phyloP scores from a whole-genome alignment of 345 rosid genomes.

The Arabis hirsuta region DNA sequence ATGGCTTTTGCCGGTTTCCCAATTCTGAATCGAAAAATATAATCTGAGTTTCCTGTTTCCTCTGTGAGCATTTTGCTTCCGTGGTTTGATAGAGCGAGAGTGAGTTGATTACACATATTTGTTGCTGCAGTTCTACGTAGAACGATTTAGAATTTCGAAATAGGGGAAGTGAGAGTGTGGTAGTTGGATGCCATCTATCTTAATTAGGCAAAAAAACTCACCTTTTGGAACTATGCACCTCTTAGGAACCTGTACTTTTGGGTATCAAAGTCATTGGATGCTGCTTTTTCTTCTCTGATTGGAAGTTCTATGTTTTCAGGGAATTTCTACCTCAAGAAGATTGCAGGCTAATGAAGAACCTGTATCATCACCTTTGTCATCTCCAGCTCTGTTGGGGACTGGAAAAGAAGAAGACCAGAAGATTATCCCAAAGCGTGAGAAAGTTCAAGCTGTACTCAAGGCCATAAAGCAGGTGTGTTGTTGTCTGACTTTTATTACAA shows the following conservation, averaged over 20 bases:
- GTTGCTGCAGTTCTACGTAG: not conserved
- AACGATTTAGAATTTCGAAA: not conserved
- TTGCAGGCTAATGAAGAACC: constrained; percentile 68
- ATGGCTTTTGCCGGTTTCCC: constrained; percentile 24
- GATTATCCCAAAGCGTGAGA: constrained; percentile 58
- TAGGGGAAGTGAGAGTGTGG: constrained; percentile 1
- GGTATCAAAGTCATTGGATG: constrained; percentile 9
- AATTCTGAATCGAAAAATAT: not conserved
- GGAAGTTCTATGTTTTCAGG: constrained; percentile 49
- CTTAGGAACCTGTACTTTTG: not conserved
- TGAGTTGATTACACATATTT: not conserved
- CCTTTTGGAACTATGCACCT: constrained; percentile 17
- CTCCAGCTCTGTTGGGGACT: constrained; percentile 54
- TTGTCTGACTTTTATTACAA: not conserved
- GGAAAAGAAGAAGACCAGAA: constrained; percentile 72
- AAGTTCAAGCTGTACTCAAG: constrained; percentile 85
- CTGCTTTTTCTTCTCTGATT: constrained; percentile 10
- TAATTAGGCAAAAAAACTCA: not conserved
- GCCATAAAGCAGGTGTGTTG: constrained; percentile 77
- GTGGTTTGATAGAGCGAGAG: not conserved
- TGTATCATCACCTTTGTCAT: constrained; percentile 75
- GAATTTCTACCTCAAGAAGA: constrained; percentile 72
- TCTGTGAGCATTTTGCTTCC: not conserved
- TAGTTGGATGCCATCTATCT: not conserved
- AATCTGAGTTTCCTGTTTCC: not conserved